Conservation (phyloP, 2,329 filamentous ascomycete species). For the Chaetoscypha palmicola region DNA sequence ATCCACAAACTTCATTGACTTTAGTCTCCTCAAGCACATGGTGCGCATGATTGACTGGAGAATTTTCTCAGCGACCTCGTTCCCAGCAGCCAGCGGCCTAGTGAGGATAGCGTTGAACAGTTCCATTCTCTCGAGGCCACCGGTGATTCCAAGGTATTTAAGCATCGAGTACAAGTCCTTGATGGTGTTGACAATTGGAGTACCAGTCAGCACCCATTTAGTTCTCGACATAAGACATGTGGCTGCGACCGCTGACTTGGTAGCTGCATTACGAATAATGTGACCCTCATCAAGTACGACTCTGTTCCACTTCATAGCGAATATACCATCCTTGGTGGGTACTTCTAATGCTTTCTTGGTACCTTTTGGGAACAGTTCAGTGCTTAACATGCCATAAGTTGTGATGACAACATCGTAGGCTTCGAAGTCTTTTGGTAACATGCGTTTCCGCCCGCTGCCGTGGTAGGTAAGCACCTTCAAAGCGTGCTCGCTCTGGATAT, state of each 20-base stretch:
- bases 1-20: conserved; percentile 84
- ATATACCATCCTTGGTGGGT: conserved; percentile 43
- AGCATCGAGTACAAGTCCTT: conserved; percentile 76
- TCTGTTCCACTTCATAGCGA: conserved; percentile 66
- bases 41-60: conserved; percentile 74
- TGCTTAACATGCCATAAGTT: conserved; percentile 70
- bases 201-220: conserved; percentile 74
- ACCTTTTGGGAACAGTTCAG: conserved; percentile 50
- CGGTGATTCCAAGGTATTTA: conserved; percentile 68
- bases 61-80: conserved; percentile 51
- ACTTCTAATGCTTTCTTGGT: conserved; percentile 37
- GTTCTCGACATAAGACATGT: conserved; percentile 61
- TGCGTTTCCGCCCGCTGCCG: conserved; percentile 50
- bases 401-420: conserved; percentile 74
- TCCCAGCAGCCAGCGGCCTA: conserved; percentile 55
- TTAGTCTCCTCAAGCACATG: conserved; percentile 73
- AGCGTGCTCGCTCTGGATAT: conserved; percentile 56
- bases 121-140: conserved; percentile 64
- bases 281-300: conserved; percentile 82
- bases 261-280: conserved; percentile 68
- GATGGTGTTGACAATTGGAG: conserved; percentile 76
- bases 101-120: conserved; percentile 69
- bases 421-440: conserved; percentile 47
- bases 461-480: conserved; percentile 71
- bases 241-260: conserved; percentile 64